Evolutionary conservation across 257 asterid genomes (phyloP).

Genomic region (Lantana camara): DNA sequence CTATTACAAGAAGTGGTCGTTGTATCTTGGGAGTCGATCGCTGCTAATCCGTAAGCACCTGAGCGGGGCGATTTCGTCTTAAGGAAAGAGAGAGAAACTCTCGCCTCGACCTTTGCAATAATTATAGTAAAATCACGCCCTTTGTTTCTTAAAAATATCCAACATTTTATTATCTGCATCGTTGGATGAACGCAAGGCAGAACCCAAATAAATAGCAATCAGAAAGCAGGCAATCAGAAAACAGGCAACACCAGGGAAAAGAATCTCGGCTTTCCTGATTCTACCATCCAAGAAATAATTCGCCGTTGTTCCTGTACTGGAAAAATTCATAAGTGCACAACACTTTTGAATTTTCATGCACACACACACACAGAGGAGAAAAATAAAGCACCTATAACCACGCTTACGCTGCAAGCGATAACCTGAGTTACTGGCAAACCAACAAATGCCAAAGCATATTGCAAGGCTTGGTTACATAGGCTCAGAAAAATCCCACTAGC

Average conservation of each 20-base stretch:
- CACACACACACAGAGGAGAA: neutral
- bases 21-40: too few relatives aligned
- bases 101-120: too few relatives aligned
- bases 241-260: conserved; percentile 92
- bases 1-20: too few relatives aligned
- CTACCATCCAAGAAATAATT: conserved; percentile 84
- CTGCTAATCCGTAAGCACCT: too few relatives aligned
- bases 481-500: conserved; percentile 87
- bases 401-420: conserved; percentile 76
- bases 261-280: conserved; percentile 91
- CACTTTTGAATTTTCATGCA: too few relatives aligned
- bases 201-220: conserved; percentile 86
- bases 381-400: conserved; percentile 68
- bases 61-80: too few relatives aligned
- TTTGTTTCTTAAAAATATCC: too few relatives aligned
- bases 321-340: neutral
- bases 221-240: too few relatives aligned
- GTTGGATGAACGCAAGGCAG: conserved; percentile 82
- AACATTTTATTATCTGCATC: conserved; percentile 72
- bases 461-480: conserved; percentile 85
- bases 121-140: too few relatives aligned
- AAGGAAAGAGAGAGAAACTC: too few relatives aligned
- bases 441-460: conserved; percentile 94
- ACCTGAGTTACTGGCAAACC: conserved; percentile 95
- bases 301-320: conserved; percentile 71